Evolutionary conservation across 805 yeast genomes (phyloP), one percentile per base, ranked within the genome.

Genomic region (Myxozyma udenii): DNA sequence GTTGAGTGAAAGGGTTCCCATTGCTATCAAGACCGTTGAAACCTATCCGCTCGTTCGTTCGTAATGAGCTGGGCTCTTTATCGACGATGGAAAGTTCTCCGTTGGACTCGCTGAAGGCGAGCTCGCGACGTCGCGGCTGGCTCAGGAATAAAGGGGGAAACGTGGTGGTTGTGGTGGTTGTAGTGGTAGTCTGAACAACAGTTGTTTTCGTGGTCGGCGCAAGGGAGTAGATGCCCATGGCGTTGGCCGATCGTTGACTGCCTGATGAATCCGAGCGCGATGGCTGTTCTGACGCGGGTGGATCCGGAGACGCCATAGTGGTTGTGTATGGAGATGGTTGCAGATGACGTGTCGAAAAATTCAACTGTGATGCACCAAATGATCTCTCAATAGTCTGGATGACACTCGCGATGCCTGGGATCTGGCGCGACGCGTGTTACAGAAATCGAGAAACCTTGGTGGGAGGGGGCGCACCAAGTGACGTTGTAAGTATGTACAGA

Each of bases 131-230:
- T 9, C 46, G 30, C 38, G 59, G 60, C 21, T 50, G 50, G 4
- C 37, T 51, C 30, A 57, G 28, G 2, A 51, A 37, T 16, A 58
- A 41, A 24, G 61, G 58, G 6, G 61, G 61, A 30, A 51, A 57
- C 4, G 51, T 46, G 11, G 58, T 58, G 1, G 61, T 56, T 5
- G 61, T 57, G 7, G 61, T 57, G 1, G 61, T 58, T 4, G 61
- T 57, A 9, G 61, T 57, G 16, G 61, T 57, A 6, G 61, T 57
- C 5, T 55, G 44, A 25, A 53, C 58, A 39, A 57, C 61, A 12
- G 55, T 57, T 5, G 60, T 58, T 45, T 57, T 53, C 4, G 56
- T 52, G 24, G 55, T 49, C 16, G 60, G 59, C 28, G 60, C 55
- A 11, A 49, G 43, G 14, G 59, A 33, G 33, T 35, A 55, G 23